These are phyloP conservation scores for Ramichloridium luteum DNA, from an alignment of 2,329 filamentous ascomycete species.

Conservation along the genomic window DNA sequence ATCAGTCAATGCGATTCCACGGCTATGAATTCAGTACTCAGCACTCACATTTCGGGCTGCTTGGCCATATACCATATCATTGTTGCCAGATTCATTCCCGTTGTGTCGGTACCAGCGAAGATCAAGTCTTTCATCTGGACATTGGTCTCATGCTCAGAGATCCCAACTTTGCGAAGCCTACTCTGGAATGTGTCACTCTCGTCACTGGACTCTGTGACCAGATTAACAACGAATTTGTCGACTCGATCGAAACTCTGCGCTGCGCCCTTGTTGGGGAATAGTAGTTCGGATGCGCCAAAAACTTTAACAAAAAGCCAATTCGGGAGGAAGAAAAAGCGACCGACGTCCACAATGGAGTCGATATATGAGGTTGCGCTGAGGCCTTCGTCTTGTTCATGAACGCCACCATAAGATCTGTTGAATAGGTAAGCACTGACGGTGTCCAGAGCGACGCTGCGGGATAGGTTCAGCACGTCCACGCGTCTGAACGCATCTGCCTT, in stretches of 20 bases:
- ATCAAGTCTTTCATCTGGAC: conserved; percentile 44
- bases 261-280: conserved; percentile 24
- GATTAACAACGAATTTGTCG: conserved; percentile 30
- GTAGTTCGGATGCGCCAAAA: conserved; percentile 27
- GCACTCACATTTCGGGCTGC: conserved; percentile 29
- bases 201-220: conserved; percentile 27
- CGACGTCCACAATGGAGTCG: conserved; percentile 43
- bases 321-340: conserved; percentile 43
- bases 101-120: conserved; percentile 44
- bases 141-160: conserved; percentile 33
- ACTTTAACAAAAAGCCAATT: conserved; percentile 29
- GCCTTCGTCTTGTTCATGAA: conserved; percentile 25
- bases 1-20: neutral
- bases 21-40: conserved; percentile 1
- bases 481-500: conserved; percentile 15
- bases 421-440: conserved; percentile 44
- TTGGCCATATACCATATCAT: conserved; percentile 36
- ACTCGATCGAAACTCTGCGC: conserved; percentile 29
- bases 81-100: conserved; percentile 39
- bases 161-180: conserved; percentile 33
- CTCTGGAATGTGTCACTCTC: conserved; percentile 36
- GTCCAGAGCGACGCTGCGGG: conserved; percentile 41
- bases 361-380: conserved; percentile 40
- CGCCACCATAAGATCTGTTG: conserved; percentile 37
- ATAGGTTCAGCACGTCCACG: conserved; percentile 39